A percentile compares a stretch with the other conserved stretches of the same genome.
phyloP scores from a whole-genome alignment of 2,329 filamentous ascomycete species.

The Truncatella angustata region DNA sequence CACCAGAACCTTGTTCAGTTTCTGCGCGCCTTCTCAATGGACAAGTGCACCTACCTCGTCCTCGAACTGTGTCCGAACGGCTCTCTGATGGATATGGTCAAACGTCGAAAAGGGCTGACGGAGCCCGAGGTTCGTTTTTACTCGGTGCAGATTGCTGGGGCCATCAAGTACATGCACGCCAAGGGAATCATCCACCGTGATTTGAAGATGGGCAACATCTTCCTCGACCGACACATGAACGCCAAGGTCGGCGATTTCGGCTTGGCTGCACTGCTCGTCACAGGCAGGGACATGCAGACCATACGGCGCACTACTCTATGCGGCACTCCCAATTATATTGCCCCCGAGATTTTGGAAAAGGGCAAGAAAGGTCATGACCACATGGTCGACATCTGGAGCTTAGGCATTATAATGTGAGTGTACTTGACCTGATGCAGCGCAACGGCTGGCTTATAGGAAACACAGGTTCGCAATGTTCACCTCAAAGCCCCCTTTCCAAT shows the following conservation, averaged over 20 bases:
- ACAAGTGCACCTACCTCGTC: constrained; percentile 87
- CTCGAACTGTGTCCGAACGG: constrained; percentile 94
- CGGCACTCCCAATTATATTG: constrained; percentile 97
- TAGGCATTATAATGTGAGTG: constrained; percentile 92
- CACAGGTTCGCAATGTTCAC: constrained; percentile 92
- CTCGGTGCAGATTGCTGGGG: constrained; percentile 90
- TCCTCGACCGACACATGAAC: constrained; percentile 92
- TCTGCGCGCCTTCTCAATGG: constrained; percentile 87
- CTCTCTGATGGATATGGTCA: constrained; percentile 96
- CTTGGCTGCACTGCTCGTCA: constrained; percentile 85
- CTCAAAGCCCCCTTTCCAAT: constrained; percentile 95
- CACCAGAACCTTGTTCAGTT: constrained; percentile 97
- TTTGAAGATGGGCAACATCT: constrained; percentile 97
- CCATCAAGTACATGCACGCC: constrained; percentile 96
- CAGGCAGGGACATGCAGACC: constrained; percentile 83
- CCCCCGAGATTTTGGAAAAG: constrained; percentile 93
- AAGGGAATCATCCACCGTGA: constrained; percentile 96
- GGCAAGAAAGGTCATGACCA: constrained; percentile 93
- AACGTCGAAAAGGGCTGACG: constrained; percentile 83
- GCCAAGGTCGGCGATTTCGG: constrained; percentile 98
- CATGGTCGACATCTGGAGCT: constrained; percentile 97
- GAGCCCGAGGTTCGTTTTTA: constrained; percentile 94
- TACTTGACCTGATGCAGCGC: background rate
- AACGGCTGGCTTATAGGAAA: constrained; percentile 18
- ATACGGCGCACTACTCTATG: constrained; percentile 88